A percentile compares a stretch with the other conserved stretches of the same genome.
These are phyloP conservation scores for Apostasia shenzhenica DNA, from an alignment of 106 monocot genomes.

Conservation along the genomic window DNA sequence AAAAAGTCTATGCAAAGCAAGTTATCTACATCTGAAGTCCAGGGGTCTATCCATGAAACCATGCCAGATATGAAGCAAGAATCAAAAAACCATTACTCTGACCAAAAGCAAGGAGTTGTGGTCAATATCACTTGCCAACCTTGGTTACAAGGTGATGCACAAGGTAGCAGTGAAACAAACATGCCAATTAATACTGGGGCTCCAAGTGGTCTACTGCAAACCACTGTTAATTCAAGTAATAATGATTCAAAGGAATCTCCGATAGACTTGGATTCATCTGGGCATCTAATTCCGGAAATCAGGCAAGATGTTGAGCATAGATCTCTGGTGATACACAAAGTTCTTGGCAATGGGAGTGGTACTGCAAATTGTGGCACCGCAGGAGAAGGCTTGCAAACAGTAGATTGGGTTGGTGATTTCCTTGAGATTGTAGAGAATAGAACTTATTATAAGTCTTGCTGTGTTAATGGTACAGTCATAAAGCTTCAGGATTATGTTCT, in stretches of 20 bases:
- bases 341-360: conserved; percentile 3
- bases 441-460: conserved; percentile 53
- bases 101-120: neutral
- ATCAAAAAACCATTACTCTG: conserved; percentile 2
- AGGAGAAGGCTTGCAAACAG: conserved; percentile 5
- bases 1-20: conserved; percentile 4
- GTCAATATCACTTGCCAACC: conserved; percentile 11
- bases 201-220: conserved; percentile 11
- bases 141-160: conserved; percentile 7
- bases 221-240: neutral
- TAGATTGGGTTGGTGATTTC: conserved; percentile 37
- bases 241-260: conserved; percentile 20
- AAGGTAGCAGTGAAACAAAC: conserved; percentile 6
- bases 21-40: conserved; percentile 12
- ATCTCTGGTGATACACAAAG: neutral
- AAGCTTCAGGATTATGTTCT: conserved; percentile 57
- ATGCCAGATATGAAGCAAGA: conserved; percentile 5
- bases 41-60: conserved; percentile 13
- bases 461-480: conserved; percentile 29
- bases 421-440: conserved; percentile 32
- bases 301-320: conserved; percentile 6
- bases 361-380: neutral
- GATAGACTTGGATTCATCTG: conserved; percentile 4
- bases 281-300: conserved; percentile 7
- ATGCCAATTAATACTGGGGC: conserved; percentile 8